Evolutionary conservation across 768 basidiomycete species (phyloP).

Genomic region (Trametes cubensis): DNA sequence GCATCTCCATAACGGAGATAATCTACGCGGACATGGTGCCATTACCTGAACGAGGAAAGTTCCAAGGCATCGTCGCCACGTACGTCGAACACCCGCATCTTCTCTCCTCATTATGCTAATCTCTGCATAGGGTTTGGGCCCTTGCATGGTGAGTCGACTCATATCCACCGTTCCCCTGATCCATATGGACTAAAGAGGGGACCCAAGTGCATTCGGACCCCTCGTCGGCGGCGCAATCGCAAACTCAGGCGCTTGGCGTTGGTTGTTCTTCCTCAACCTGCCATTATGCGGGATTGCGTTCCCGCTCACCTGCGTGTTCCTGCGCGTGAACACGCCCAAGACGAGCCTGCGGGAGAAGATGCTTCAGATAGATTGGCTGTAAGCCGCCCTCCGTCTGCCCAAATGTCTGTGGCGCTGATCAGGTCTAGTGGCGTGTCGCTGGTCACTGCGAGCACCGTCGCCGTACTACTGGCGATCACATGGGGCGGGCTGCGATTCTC

Average conservation of each 20-base stretch:
- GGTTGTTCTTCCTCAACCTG: slow-evolving; percentile 25
- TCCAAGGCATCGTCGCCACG: slow-evolving; percentile 13
- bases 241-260: slow-evolving; percentile 13
- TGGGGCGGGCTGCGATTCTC: slow-evolving; percentile 41
- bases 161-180: too few species aligned
- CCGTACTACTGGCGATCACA: slow-evolving; percentile 28
- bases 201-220: slow-evolving; percentile 32
- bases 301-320: slow-evolving; percentile 3
- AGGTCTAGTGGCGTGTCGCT: slow-evolving; percentile 29
- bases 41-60: slow-evolving; percentile 38
- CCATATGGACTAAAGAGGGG: not conserved
- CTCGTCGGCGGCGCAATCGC: slow-evolving; percentile 33
- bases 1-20: slow-evolving; percentile 26
- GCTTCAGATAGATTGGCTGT: slow-evolving; percentile 41
- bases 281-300: slow-evolving; percentile 18
- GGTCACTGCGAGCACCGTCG: slow-evolving; percentile 22
- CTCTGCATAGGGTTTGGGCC: slow-evolving; percentile 7
- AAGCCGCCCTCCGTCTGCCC: slow-evolving; percentile 18
- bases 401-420: slow-evolving; percentile 34
- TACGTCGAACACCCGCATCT: not conserved
- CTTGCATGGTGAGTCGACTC: slow-evolving; percentile 8
- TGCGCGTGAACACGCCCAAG: slow-evolving; percentile 25
- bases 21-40: slow-evolving; percentile 32
- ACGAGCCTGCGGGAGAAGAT: slow-evolving; percentile 34
- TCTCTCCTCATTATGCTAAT: not conserved